Evolutionary conservation across 139 green algal genomes (phyloP).

Genomic region (Chlorella sp.): DNA sequence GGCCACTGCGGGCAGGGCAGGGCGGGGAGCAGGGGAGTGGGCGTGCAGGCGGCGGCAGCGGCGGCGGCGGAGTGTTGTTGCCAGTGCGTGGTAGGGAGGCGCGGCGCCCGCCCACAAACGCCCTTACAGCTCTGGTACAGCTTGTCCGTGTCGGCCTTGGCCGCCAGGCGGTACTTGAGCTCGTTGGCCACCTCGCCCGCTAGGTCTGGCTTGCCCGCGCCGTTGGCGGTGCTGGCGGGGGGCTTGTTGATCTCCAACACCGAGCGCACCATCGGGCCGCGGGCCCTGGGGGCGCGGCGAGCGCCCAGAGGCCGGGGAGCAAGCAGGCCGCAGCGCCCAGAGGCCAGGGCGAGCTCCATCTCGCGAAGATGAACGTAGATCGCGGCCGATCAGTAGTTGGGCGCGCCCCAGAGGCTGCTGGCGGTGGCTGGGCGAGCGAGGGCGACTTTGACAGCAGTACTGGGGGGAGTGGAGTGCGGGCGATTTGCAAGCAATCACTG

Average conservation of each 20-base stretch:
- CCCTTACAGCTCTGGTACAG: constrained; percentile 63
- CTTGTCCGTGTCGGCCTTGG: constrained; percentile 40
- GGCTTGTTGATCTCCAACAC: constrained; percentile 37
- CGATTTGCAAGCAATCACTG: no score
- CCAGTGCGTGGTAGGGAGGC: background rate
- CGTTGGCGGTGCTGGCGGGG: background rate
- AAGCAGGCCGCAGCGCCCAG: no score
- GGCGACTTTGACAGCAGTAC: background rate
- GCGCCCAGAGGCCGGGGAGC: background rate
- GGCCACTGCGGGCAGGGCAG: constrained; percentile 41
- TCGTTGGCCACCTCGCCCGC: background rate
- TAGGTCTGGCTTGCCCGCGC: background rate
- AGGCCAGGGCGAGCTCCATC: no score
- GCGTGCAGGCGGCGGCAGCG: background rate
- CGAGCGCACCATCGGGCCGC: background rate
- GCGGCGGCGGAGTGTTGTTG: background rate
- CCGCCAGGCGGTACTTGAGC: background rate
- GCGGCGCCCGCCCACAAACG: background rate
- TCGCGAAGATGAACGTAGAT: background rate
- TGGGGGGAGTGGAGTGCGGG: no score
- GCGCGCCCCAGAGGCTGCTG: background rate
- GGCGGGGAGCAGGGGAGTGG: background rate
- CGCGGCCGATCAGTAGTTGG: background rate
- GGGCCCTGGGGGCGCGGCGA: background rate
- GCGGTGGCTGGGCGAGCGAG: background rate